phyloP scores from a whole-genome alignment of 1,284 basidiomycete genomes.

The Cutaneotrichosporon sp. region DNA sequence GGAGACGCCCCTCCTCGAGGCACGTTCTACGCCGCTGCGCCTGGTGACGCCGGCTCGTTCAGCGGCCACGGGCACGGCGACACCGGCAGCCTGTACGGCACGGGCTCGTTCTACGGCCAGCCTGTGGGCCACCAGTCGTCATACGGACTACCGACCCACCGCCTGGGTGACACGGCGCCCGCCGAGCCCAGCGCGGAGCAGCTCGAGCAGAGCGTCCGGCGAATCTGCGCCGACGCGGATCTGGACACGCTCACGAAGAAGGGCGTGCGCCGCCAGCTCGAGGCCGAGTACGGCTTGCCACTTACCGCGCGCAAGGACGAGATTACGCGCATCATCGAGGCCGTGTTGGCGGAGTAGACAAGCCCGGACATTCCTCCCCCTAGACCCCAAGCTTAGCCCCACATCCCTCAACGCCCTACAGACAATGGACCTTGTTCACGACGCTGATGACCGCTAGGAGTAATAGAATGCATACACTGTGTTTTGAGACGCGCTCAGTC shows the following conservation, averaged over 20 bases:
- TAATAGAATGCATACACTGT: conserved; percentile 2
- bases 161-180: conserved; percentile 12
- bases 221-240: conserved; percentile 69
- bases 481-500: too few species aligned
- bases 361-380: too few species aligned
- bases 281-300: conserved; percentile 63
- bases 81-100: conserved; percentile 23
- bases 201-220: conserved; percentile 65
- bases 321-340: conserved; percentile 50
- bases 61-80: conserved; percentile 12
- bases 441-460: background rate
- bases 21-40: conserved; percentile 23
- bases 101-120: conserved; percentile 27
- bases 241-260: conserved; percentile 85
- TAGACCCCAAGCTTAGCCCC: background rate
- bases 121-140: conserved; percentile 20
- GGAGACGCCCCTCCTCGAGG: conserved; percentile 18
- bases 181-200: conserved; percentile 59
- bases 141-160: conserved; percentile 3
- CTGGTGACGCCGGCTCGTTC: conserved; percentile 3
- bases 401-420: background rate
- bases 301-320: conserved; percentile 46
- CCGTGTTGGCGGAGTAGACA: conserved; percentile 33
- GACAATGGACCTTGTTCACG: conserved; percentile 1
- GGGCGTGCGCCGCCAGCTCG: conserved; percentile 72